Evolutionary conservation across 1,284 basidiomycete species (phyloP), one percentile per base, ranked within the genome.

Genomic region (Sanghuangporus sanghuang): DNA sequence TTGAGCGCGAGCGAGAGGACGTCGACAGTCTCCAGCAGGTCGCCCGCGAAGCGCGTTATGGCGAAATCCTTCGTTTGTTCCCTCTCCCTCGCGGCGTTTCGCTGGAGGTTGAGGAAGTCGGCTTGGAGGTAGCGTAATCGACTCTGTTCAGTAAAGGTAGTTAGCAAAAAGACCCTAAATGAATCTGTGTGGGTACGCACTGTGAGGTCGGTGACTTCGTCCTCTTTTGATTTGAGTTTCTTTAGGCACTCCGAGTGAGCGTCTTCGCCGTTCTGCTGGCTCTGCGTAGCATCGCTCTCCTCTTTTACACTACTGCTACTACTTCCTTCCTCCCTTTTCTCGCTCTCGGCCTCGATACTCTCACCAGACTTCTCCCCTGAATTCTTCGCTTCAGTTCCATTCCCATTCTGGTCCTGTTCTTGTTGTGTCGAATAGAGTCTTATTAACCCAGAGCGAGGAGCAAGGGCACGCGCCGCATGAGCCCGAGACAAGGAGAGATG

Each of bases 41-140:
- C 94, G 59, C 79, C 76, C 11, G 96, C 96, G 72, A 99, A 97
- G 61, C 87, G 87, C 58, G 91, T 84, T 73, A 99, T 96, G 64
- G 95, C 96, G 77, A 92, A 96, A 77, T 98, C 95, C 66, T 88
- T 86, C 18, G 95, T 93, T 75, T 94, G 92, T 73, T 92, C 85
- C 80, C 94, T 95, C 77, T 99, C 96, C 67, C 93, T 85, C 35
- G 87, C 86, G 62, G 93, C 84, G 69, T 96, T 94, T 64, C 95
- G 90, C 74, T 96, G 93, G 57, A 98, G 82, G 74, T 98, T 99
- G 67, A 98, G 81, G 77, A 95, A 94, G 79, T 99, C 96, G 68
- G 96, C 97, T 73, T 93, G 90, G 64, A 92, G 81, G 74, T 96
- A 96, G 65, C 90, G 87, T 71, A 95, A 79, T 70, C 93, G 90